phyloP scores from a whole-genome alignment of 345 rosid genomes.

The Gossypium stocksii region DNA sequence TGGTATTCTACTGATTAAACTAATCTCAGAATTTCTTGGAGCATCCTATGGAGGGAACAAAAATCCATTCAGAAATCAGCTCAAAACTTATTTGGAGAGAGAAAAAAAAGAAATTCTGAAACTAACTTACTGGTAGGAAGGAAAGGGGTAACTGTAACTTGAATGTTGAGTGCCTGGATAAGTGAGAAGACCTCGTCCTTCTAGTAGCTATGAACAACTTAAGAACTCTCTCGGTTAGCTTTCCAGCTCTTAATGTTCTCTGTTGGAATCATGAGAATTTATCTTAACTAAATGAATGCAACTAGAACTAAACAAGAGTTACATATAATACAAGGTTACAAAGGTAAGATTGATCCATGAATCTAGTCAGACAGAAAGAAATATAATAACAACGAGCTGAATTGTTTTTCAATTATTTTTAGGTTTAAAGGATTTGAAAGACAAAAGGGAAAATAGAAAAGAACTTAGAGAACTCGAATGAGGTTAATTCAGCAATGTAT shows the following conservation, averaged over 20 bases:
- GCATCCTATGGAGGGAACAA: constrained; percentile 42
- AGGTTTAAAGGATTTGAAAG: not conserved
- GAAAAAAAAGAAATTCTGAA: not conserved
- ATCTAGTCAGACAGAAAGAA: not conserved
- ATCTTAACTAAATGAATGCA: not conserved
- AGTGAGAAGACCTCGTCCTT: constrained; percentile 29
- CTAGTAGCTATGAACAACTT: constrained; percentile 68
- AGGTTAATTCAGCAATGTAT: not conserved
- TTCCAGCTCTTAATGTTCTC: constrained; percentile 89
- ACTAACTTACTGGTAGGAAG: constrained; percentile 75
- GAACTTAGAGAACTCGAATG: not conserved
- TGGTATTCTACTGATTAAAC: not conserved
- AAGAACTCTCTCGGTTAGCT: constrained; percentile 65
- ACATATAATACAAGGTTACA: not conserved
- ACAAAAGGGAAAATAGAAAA: not conserved
- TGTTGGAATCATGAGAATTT: constrained; percentile 27
- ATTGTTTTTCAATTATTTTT: not conserved
- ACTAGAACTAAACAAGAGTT: not conserved
- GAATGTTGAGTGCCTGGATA: constrained; percentile 9
- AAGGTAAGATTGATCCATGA: not conserved
- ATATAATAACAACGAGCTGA: not conserved
- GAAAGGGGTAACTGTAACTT: constrained; percentile 1
- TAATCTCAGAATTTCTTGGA: constrained; percentile 55
- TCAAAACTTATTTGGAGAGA: constrained; percentile 2
- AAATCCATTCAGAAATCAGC: constrained; percentile 18